A percentile compares a stretch with the other conserved stretches of the same genome.
Conservation (phyloP, 768 basidiomycete species). For the Boletus patriciae region DNA sequence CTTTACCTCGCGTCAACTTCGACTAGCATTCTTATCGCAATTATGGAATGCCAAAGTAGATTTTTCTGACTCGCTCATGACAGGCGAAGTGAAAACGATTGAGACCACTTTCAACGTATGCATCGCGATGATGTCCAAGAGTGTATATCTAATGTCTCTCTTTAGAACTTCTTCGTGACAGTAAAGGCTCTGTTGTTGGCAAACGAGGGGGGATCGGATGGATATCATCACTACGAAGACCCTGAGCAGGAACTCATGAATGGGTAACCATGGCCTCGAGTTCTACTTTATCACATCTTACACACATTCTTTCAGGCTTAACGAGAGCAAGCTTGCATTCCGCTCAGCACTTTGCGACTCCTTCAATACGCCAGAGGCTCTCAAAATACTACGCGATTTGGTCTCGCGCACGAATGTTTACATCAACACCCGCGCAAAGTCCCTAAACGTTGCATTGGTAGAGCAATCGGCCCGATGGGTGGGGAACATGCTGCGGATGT, state of each 20-base stretch:
- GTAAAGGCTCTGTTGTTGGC: slow-evolving; percentile 74
- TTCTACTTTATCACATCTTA: slow-evolving; percentile 12
- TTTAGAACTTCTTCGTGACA: slow-evolving; percentile 90
- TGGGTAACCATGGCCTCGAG: slow-evolving; percentile 44
- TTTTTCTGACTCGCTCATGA: slow-evolving; percentile 89
- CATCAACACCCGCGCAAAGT: slow-evolving; percentile 63
- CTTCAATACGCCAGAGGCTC: slow-evolving; percentile 89
- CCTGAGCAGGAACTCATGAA: slow-evolving; percentile 67
- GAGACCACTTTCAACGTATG: slow-evolving; percentile 85
- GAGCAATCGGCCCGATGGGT: slow-evolving; percentile 67
- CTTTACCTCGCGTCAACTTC: slow-evolving; percentile 83
- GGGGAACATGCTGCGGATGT: slow-evolving; percentile 71
- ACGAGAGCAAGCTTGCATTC: slow-evolving; percentile 75
- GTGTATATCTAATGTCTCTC: slow-evolving; percentile 6
- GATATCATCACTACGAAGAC: slow-evolving; percentile 62
- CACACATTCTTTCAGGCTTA: slow-evolving; percentile 49
- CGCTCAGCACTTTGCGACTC: slow-evolving; percentile 90
- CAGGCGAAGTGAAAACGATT: slow-evolving; percentile 81
- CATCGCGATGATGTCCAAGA: slow-evolving; percentile 4
- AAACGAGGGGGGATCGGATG: slow-evolving; percentile 52
- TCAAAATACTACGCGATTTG: slow-evolving; percentile 74
- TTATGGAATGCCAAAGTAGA: slow-evolving; percentile 93
- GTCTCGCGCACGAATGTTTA: slow-evolving; percentile 88
- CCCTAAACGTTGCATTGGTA: slow-evolving; percentile 61
- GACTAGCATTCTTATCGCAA: slow-evolving; percentile 88